Evolutionary conservation across 2,329 filamentous ascomycete genomes (phyloP).

Genomic region (Fusarium staphyleae): DNA sequence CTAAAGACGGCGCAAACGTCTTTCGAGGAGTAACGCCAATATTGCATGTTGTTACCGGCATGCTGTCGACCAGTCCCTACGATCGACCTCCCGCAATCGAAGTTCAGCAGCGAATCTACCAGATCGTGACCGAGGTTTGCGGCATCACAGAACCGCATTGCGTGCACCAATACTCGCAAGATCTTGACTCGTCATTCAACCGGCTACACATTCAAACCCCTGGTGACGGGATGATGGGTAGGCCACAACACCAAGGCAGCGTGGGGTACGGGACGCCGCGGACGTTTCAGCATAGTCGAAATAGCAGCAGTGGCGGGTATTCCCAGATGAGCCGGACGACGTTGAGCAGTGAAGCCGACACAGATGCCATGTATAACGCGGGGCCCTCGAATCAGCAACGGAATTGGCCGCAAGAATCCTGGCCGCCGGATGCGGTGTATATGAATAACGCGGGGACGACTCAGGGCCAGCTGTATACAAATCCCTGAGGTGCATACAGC

Average conservation of each 20-base stretch:
- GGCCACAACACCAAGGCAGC: conserved; percentile 29
- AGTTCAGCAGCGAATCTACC: conserved; percentile 60
- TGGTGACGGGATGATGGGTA: conserved; percentile 14
- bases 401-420: conserved; percentile 28
- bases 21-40: conserved; percentile 61
- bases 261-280: conserved; percentile 44
- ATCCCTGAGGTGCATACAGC: conserved; percentile 22
- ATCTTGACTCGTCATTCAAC: conserved; percentile 41
- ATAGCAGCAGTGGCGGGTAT: conserved; percentile 46
- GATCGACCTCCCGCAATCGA: conserved; percentile 61
- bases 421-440: conserved; percentile 36
- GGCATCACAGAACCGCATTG: conserved; percentile 60
- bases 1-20: conserved; percentile 51
- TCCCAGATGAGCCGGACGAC: conserved; percentile 47
- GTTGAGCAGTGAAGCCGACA: conserved; percentile 42
- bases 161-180: conserved; percentile 56
- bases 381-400: conserved; percentile 35
- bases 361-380: conserved; percentile 31
- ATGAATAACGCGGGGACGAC: conserved; percentile 18
- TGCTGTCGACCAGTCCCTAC: conserved; percentile 60
- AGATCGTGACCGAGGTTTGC: conserved; percentile 58
- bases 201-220: conserved; percentile 32
- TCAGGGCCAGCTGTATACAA: conserved; percentile 33
- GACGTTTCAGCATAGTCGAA: conserved; percentile 42
- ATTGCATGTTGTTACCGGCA: conserved; percentile 60